These are phyloP conservation scores for Hemileccinum impolitum DNA, from an alignment of 768 basidiomycete genomes.

Conservation along the genomic window DNA sequence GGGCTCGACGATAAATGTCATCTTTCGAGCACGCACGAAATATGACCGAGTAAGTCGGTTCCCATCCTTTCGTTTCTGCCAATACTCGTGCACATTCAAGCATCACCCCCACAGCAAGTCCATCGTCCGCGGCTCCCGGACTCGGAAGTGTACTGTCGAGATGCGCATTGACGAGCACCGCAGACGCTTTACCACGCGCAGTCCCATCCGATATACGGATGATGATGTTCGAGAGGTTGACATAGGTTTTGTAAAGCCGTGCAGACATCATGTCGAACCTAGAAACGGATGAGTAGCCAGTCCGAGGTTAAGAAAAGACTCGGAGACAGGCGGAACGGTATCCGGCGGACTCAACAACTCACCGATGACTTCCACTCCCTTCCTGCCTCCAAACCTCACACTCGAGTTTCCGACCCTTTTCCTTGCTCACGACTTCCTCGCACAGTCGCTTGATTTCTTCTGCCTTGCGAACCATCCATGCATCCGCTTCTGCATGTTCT, in stretches of 20 bases:
- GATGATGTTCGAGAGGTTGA: conserved; percentile 84
- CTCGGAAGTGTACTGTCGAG: conserved; percentile 87
- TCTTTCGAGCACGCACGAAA: conserved; percentile 57
- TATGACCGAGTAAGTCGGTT: conserved; percentile 73
- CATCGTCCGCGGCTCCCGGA: conserved; percentile 89
- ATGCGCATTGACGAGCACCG: conserved; percentile 85
- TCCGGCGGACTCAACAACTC: conserved; percentile 24
- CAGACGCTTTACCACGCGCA: conserved; percentile 67
- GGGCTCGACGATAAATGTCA: not conserved
- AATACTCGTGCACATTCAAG: conserved; percentile 83
- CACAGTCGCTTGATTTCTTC: conserved; percentile 60
- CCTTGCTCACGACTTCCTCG: conserved; percentile 46
- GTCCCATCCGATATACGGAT: conserved; percentile 83
- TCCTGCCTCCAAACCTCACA: conserved; percentile 92
- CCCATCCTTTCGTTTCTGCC: conserved; percentile 58
- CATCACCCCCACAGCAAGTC: conserved; percentile 86
- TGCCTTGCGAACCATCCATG: conserved; percentile 74
- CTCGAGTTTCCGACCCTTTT: conserved; percentile 55
- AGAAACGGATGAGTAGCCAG: not conserved
- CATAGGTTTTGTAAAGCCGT: conserved; percentile 82
- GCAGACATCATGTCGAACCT: conserved; percentile 93
- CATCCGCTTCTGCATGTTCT: conserved; percentile 83
- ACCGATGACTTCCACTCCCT: conserved; percentile 88
- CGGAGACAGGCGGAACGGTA: not conserved
- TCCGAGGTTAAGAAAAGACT: too few relatives aligned